Evolutionary conservation across 2,329 filamentous ascomycete species (phyloP).

Genomic region (Aspergillus tanneri): DNA sequence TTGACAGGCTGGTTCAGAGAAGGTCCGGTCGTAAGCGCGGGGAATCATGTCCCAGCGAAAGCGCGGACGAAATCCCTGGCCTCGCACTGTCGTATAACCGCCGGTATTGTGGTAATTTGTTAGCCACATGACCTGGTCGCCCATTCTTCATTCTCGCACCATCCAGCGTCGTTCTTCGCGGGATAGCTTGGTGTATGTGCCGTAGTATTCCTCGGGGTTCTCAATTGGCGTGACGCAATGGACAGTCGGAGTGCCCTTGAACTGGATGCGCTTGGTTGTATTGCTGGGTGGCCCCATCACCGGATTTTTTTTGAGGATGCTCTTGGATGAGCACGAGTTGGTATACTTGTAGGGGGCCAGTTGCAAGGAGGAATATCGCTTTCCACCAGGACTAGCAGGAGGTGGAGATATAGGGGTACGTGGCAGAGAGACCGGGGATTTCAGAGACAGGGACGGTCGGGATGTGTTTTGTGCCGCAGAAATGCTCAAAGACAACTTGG

Average conservation of each 20-base stretch:
- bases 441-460: constrained; percentile 43
- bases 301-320: constrained; percentile 49
- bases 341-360: constrained; percentile 45
- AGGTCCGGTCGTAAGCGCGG: constrained; percentile 7
- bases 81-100: background rate
- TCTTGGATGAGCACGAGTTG: constrained; percentile 47
- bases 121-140: background rate
- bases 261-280: constrained; percentile 43
- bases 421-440: constrained; percentile 42
- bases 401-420: constrained; percentile 47
- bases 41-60: background rate
- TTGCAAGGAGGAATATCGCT: constrained; percentile 44
- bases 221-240: constrained; percentile 51
- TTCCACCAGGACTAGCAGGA: constrained; percentile 41
- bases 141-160: constrained; percentile 34
- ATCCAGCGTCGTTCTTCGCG: constrained; percentile 49
- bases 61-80: background rate
- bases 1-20: constrained; percentile 4
- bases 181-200: constrained; percentile 46
- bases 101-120: background rate
- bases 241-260: constrained; percentile 45
- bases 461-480: constrained; percentile 36
- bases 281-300: constrained; percentile 15
- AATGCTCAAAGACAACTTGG: constrained; percentile 50
- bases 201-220: constrained; percentile 50